Percentiles rank a stretch among this genome's conserved stretches.
These are phyloP conservation scores for Gymnopilus dilepis DNA, from an alignment of 768 basidiomycete species.

Conservation along the genomic window DNA sequence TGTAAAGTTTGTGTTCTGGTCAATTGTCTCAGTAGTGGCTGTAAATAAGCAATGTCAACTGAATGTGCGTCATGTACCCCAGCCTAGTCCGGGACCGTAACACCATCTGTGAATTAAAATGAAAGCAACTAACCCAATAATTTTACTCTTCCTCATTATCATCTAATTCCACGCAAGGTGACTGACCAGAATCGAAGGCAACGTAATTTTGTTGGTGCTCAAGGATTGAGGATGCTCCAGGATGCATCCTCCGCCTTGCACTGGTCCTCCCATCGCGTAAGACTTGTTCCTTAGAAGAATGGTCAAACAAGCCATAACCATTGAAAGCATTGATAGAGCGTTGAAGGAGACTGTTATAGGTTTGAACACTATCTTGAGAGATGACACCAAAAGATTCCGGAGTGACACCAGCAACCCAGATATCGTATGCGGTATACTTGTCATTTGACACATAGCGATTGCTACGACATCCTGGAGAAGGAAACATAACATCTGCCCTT, in stretches of 20 bases:
- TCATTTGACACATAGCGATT: background rate
- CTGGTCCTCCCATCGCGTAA: background rate
- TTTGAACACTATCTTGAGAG: background rate
- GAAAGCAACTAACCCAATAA: too few species aligned
- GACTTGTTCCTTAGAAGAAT: background rate
- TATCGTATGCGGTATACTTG: slow-evolving; percentile 4
- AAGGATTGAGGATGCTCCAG: background rate
- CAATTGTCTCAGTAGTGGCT: too few species aligned
- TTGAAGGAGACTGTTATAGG: background rate
- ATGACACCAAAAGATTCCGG: background rate
- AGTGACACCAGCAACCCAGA: slow-evolving; percentile 1
- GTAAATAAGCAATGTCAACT: too few species aligned
- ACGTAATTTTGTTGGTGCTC: background rate
- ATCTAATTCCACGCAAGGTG: too few species aligned
- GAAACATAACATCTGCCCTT: background rate
- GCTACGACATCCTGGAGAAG: background rate
- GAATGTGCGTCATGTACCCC: too few species aligned
- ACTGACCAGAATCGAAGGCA: too few species aligned
- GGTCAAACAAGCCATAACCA: background rate
- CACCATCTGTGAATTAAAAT: too few species aligned
- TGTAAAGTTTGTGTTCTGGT: too few species aligned
- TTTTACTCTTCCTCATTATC: too few species aligned
- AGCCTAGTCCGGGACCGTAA: too few species aligned
- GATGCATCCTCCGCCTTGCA: background rate
- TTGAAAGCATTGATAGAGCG: background rate